Base-by-base conservation (phyloP, 257 asterid genomes). In the Craterostigma plantagineum region DNA sequence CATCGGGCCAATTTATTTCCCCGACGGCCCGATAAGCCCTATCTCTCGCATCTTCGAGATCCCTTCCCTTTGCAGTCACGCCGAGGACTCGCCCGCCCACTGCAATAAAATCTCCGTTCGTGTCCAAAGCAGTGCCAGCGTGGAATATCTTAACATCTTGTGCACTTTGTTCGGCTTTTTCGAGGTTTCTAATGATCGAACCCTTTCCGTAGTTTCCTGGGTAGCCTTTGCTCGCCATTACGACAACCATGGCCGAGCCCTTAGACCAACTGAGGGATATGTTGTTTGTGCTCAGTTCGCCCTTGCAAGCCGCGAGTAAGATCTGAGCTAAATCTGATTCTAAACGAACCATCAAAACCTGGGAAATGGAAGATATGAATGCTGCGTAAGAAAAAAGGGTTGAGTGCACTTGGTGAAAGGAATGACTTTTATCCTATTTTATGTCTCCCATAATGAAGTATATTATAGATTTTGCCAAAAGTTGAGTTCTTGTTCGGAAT, bases 211-310 rank as follows among this genome's bases (percentile, higher is more conserved):
- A 86, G 62, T 49, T 66, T 49, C 93, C 95, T 0, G 97, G 97
- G 67, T 86, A 86, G n/a, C 97, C 97, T 7, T 78, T 68, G 38
- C 92, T 81, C 43, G 97, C 97, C 97, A 86, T 81, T 18, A 86
- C 97, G 38, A 86, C 94, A 16, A 81, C 92, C 94, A 86, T 78
- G 53, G 95, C 92, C 4, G 94, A 76, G 27, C 84, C 94, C 0
- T 79, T 66, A 14, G 90, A 78, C 97, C 97, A 86, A 14, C 76
- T 65, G 1, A 86, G 62, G 11, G 93, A 57, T 45, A 81, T 56
- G 7, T 63, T 69, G 3, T 6, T n/a, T n/a, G n/a, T 23, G 30
- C 53, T 59, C 7, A 81, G 76, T 49, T 78, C 65, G 42, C 94
- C 95, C 57, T 49, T 71, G 62, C 92, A 72, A 23, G 94, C 94